phyloP scores from a whole-genome alignment of 73 alveolate species.

The Paramecium sexaurelia region DNA sequence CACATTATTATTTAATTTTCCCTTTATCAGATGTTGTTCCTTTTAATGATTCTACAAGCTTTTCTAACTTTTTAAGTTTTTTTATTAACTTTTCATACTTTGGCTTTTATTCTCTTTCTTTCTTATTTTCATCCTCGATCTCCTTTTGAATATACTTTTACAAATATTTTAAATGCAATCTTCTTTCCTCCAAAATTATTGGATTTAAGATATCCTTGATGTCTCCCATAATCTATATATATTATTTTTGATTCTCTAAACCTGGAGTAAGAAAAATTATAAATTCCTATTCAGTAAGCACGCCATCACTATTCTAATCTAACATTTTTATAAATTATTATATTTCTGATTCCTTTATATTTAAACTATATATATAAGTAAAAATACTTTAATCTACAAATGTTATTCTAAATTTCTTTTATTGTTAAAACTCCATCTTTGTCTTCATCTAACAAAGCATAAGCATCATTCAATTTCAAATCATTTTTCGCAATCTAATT shows the following conservation, averaged over 20 bases:
- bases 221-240: background rate
- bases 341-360: background rate
- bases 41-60: background rate
- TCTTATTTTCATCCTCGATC: slow-evolving; percentile 12
- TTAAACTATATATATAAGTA: background rate
- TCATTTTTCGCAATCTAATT: slow-evolving; percentile 21
- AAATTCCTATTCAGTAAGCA: slow-evolving; percentile 40
- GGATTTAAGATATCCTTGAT: slow-evolving; percentile 34
- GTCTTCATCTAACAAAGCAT: slow-evolving; percentile 51
- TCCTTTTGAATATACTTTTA: background rate
- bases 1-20: background rate
- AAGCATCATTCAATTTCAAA: slow-evolving; percentile 19
- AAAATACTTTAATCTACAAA: background rate
- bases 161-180: slow-evolving; percentile 22
- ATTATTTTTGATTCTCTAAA: background rate
- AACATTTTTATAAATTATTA: background rate
- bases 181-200: slow-evolving; percentile 23
- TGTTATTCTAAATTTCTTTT: slow-evolving; percentile 24
- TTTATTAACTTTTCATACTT: background rate
- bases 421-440: slow-evolving; percentile 55
- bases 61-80: slow-evolving; percentile 2
- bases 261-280: background rate
- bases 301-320: slow-evolving; percentile 50
- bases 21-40: slow-evolving; percentile 23
- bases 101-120: background rate